Conservation (phyloP, 768 basidiomycete species). For the Termitomyces sp. region DNA sequence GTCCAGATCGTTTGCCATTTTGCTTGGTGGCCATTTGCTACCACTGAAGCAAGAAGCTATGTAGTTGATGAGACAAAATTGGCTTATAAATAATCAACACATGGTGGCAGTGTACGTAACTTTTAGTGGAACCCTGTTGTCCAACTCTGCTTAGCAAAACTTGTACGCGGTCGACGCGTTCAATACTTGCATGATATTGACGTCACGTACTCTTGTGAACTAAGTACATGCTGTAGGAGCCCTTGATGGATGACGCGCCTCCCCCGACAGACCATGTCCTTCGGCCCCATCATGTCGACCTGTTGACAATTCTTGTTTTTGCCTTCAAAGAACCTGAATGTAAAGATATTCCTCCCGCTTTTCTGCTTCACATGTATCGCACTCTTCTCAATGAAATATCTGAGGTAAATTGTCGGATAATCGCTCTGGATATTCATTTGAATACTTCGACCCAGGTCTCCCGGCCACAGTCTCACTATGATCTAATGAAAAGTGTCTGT, state of each 20-base stretch:
- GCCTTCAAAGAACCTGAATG: conserved; percentile 55
- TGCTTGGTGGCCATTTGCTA: conserved; percentile 16
- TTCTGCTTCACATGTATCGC: conserved; percentile 59
- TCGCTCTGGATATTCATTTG: not conserved
- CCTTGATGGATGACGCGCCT: conserved; percentile 40
- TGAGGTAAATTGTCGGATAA: conserved; percentile 38
- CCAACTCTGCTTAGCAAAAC: not conserved
- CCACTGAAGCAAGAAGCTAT: not conserved
- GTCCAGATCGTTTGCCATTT: conserved; percentile 28
- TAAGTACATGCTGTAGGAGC: not conserved
- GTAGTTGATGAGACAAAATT: not conserved
- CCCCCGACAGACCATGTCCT: conserved; percentile 64
- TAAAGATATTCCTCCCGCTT: conserved; percentile 48
- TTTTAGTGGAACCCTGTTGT: not conserved
- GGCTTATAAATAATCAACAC: not conserved
- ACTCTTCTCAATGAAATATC: conserved; percentile 64
- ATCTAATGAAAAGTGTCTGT: conserved; percentile 40
- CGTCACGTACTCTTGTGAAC: not conserved
- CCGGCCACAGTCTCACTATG: conserved; percentile 48
- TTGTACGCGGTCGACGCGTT: not conserved
- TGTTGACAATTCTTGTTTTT: conserved; percentile 58
- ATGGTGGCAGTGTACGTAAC: not conserved
- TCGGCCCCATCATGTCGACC: conserved; percentile 70
- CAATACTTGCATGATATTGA: not conserved
- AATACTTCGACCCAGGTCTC: conserved; percentile 42